Conservation (phyloP, 2,329 filamentous ascomycete genomes). For the Pyricularia grisea region DNA sequence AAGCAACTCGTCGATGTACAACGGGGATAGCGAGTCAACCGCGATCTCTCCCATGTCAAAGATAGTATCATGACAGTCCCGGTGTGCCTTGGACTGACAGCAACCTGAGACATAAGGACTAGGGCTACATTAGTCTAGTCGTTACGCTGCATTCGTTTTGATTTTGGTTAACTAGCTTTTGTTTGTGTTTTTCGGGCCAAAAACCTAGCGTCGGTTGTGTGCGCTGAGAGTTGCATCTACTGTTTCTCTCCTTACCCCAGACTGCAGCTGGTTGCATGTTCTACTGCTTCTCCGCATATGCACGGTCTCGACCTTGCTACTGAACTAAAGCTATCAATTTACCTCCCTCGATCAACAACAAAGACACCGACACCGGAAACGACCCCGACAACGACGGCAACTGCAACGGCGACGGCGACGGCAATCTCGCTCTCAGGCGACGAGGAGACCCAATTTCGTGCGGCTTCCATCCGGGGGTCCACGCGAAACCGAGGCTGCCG, state of each 20-base stretch:
- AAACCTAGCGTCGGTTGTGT: background rate
- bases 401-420: background rate
- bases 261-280: constrained; percentile 24
- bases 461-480: background rate
- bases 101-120: background rate
- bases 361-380: background rate
- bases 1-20: background rate
- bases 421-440: background rate
- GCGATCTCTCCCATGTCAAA: background rate
- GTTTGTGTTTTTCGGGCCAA: background rate
- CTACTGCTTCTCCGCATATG: constrained; percentile 23
- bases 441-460: background rate
- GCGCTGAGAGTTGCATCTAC: background rate
- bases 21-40: background rate
- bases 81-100: background rate
- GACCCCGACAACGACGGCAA: too few species aligned
- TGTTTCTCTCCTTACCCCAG: background rate
- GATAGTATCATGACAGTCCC: background rate
- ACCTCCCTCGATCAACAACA: background rate
- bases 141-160: background rate
- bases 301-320: background rate
- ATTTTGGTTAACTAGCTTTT: background rate
- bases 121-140: background rate
- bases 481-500: constrained; percentile 8
- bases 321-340: background rate